Base-by-base conservation (phyloP, 2,329 filamentous ascomycete species). In the Pseudogymnoascus pannorum region DNA sequence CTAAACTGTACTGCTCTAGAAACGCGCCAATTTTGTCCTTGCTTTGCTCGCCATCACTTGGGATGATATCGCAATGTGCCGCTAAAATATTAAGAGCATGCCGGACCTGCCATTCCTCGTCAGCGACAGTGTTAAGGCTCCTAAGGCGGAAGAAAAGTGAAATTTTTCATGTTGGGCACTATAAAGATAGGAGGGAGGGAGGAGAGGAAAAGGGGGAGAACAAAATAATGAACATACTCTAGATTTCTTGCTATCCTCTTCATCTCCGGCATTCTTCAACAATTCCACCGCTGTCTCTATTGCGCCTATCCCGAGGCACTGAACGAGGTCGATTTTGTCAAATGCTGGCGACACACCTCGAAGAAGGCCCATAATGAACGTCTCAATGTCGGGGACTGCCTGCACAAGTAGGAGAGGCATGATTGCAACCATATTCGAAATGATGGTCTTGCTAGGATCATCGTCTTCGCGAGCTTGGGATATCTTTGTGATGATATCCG, bases 1-100 rank as follows among this genome's bases (percentile, higher is more conserved):
- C 93, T 5, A 99, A 81, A 33, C 95, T 86, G 72, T 97, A 88
- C 29, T 84, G 82, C 64, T 95, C 87, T 42, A 97, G 82, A 71
- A 96, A 97, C 0, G 82, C 78, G 1, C 86, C 87, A 22, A 95
- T 78, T 62, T 79, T 81, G 18, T 58, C 36, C 65, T 79, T 82
- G 24, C 64, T 67, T 3, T 64, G 60, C 22, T 51, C 62, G 51
- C 74, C 75, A 60, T 80, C 76, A 69, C 78, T 82, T 1, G 76
- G 72, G 20, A 74, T 70, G 20, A 72, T 58, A 18, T 40, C 72
- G 62, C 74, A 77, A 57, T 75, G 74, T 57, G 70, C 74, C 29
- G 80, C 78, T 20, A 82, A 71, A 61, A 78, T 72, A 62, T 76
- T 73, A 22, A 72, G 62, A 20, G 66, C 68, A 58, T 66, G 58